Conservation (phyloP, 805 yeast genomes). For the Saccharomycopsis olivae region DNA sequence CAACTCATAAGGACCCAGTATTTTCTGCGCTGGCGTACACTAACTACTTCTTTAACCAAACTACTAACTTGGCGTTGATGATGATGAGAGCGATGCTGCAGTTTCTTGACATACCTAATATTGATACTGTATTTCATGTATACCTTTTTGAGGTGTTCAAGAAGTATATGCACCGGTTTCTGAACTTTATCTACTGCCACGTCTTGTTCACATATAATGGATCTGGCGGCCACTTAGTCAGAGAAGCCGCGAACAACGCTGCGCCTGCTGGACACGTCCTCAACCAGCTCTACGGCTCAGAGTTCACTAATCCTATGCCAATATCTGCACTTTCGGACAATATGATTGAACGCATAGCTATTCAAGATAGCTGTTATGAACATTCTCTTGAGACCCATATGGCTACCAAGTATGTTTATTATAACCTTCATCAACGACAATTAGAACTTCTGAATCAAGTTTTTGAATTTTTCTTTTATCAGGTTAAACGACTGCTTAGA, state of each 20-base stretch:
- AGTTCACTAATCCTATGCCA: not conserved
- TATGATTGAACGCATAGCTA: constrained; percentile 9
- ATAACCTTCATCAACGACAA: constrained; percentile 14
- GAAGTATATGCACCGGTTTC: constrained; percentile 10
- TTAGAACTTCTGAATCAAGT: constrained; percentile 13
- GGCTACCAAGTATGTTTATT: constrained; percentile 9
- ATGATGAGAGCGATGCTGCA: constrained; percentile 5
- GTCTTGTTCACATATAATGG: constrained; percentile 9
- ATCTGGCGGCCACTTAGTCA: not conserved
- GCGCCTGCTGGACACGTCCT: no score
- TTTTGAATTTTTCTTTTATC: constrained; percentile 16
- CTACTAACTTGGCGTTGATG: constrained; percentile 15
- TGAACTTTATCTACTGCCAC: constrained; percentile 12
- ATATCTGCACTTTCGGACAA: constrained; percentile 6
- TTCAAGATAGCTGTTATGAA: constrained; percentile 9
- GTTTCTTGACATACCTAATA: constrained; percentile 12
- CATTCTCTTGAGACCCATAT: constrained; percentile 6
- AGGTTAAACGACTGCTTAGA: constrained; percentile 5
- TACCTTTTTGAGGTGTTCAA: constrained; percentile 12
- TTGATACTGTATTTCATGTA: constrained; percentile 10
- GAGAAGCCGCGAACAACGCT: not conserved
- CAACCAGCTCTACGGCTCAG: not conserved
- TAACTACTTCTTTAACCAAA: constrained; percentile 16
- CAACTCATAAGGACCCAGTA: no score
- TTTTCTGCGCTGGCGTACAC: no score